Percentiles rank a stretch among this genome's conserved stretches.
These are phyloP conservation scores for Solanum hybrid DNA, from an alignment of 305 asterid species.

Conservation along the genomic window DNA sequence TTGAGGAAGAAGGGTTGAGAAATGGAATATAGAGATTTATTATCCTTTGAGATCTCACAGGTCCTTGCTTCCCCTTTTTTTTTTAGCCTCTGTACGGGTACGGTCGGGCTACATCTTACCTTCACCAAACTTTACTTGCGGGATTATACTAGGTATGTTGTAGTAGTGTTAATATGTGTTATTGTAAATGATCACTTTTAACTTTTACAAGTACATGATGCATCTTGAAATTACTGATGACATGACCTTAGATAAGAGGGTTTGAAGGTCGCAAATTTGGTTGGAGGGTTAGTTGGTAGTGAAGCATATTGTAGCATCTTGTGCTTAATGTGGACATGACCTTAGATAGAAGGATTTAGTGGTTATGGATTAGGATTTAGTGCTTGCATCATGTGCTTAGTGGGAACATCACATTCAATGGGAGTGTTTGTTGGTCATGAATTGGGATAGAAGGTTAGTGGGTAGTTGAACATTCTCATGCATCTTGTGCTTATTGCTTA, in stretches of 20 bases:
- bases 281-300: no score
- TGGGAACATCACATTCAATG: neutral
- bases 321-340: neutral
- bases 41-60: neutral
- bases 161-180: neutral
- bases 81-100: neutral
- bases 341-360: neutral
- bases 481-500: no score
- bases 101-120: no score
- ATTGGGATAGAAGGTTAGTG: neutral
- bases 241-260: neutral
- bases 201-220: no score
- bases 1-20: constrained; percentile 44
- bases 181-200: no score
- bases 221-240: neutral
- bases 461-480: neutral
- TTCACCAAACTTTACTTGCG: neutral
- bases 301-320: no score
- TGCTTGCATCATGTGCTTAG: neutral
- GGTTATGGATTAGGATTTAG: no score
- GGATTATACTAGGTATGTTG: neutral
- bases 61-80: neutral
- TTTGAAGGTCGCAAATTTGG: no score
- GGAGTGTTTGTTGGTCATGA: neutral
- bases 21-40: constrained; percentile 29